Base-by-base conservation (phyloP, 257 asterid genomes). In the Gynochthodes officinalis region DNA sequence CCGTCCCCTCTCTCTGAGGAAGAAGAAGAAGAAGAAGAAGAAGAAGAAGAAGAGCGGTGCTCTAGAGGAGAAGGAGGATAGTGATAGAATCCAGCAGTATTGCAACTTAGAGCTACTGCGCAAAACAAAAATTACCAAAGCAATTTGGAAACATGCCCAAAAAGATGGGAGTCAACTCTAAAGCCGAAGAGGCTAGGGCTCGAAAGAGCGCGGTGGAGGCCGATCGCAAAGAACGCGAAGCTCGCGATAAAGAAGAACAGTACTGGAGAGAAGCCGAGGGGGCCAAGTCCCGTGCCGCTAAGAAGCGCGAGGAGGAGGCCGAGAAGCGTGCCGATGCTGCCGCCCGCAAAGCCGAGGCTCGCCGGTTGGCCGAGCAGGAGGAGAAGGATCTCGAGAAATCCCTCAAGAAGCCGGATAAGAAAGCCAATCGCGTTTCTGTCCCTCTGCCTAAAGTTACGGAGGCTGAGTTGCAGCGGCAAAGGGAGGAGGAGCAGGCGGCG, bases 261-360 rank as follows among this genome's bases (percentile, higher is more conserved):
- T 94, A 87, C 86, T 94, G 99, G 99, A 93, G 89, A 50, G 96
- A 89, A 76, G 98, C 98, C 58, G 97, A 91, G 83, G 98, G 95
- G n/a, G 81, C 80, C 70, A 94, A 89, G 80, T 87, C 98, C 14
- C 88, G 90, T 59, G 96, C 99, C 37, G 86, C 99, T 32, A 91
- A 94, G 86, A 94, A 91, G 77, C 90, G 91, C 8, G 97, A 94
- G 70, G 97, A 88, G 82, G 96, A 91, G 53, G 89, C 97, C 35
- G 90, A 86, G 89, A 91, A 91, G 82, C 79, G 88, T 40, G 93
- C 95, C 50, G 99, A 94, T 68, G 85, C 87, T 7, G 88, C 86
- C 27, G 96, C 95, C n/a, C 83, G 86, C 64, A 94, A 94, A 63
- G 93, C 93, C 4, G 99, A 89, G 86, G 98, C 80, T 7, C 96